These are phyloP conservation scores for Galeopsis tetrahit DNA, from an alignment of 257 asterid genomes.

Conservation along the genomic window DNA sequence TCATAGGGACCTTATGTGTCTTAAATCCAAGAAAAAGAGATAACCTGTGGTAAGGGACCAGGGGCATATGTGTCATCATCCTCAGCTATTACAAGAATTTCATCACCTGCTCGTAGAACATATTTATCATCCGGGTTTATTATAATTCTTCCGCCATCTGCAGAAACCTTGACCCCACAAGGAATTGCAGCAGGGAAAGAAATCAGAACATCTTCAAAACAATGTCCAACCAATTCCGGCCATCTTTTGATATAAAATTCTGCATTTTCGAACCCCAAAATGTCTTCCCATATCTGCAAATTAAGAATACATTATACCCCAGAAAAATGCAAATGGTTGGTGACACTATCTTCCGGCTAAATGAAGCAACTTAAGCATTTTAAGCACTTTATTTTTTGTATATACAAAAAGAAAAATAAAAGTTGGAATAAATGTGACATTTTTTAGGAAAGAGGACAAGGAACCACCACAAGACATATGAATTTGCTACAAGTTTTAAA, in stretches of 20 bases:
- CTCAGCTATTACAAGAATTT: conserved; percentile 95
- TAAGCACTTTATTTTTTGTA: neutral
- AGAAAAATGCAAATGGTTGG: conserved; percentile 22
- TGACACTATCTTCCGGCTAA: conserved; percentile 1
- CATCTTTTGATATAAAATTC: conserved; percentile 93
- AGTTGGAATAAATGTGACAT: neutral
- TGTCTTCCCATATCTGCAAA: conserved; percentile 97
- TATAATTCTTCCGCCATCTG: conserved; percentile 80
- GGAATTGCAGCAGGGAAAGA: conserved; percentile 95
- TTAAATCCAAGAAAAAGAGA: conserved; percentile 36
- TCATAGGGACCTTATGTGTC: conserved; percentile 22
- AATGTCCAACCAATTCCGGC: conserved; percentile 80
- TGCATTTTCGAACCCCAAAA: conserved; percentile 96
- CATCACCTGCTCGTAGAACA: conserved; percentile 86
- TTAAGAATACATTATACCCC: conserved; percentile 12
- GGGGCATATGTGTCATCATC: conserved; percentile 99
- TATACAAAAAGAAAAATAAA: neutral
- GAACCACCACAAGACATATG: neutral
- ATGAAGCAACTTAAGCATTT: conserved; percentile 20
- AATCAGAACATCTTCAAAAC: conserved; percentile 74
- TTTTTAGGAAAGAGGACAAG: neutral
- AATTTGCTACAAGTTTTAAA: conserved; percentile 5
- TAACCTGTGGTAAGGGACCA: conserved; percentile 82
- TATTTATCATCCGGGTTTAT: conserved; percentile 90
- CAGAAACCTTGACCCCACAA: conserved; percentile 88